Evolutionary conservation across 352 stramenopile species (phyloP).

Genomic region (Pythium utonaiense): DNA sequence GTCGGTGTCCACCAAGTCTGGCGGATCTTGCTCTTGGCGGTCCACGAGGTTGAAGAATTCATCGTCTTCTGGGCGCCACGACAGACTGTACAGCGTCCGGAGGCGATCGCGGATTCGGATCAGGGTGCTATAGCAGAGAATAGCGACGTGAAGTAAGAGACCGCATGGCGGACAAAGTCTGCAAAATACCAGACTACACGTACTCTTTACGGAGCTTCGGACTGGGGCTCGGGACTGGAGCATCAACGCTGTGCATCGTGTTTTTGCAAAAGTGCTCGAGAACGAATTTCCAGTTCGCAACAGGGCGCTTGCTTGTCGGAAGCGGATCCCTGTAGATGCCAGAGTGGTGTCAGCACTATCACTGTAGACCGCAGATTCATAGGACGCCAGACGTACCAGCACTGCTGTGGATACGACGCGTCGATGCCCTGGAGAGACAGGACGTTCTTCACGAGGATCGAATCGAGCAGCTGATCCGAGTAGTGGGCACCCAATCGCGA

Average conservation of each 20-base stretch:
- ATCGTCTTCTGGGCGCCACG: slow-evolving; percentile 48
- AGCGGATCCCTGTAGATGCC: slow-evolving; percentile 16
- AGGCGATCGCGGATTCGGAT: slow-evolving; percentile 59
- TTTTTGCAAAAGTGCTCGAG: slow-evolving; percentile 25
- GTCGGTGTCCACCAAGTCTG: slow-evolving; percentile 2
- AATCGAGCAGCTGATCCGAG: slow-evolving; percentile 20
- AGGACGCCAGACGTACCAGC: slow-evolving; percentile 19
- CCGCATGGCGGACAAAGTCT: background rate
- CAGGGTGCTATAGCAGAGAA: slow-evolving; percentile 37
- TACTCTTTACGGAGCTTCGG: slow-evolving; percentile 22
- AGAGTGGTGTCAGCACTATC: background rate
- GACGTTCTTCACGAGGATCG: slow-evolving; percentile 20
- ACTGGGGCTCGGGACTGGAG: background rate
- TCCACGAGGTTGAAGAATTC: slow-evolving; percentile 38
- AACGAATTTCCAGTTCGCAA: slow-evolving; percentile 25
- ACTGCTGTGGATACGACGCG: slow-evolving; percentile 26
- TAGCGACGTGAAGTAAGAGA: background rate
- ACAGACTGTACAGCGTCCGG: slow-evolving; percentile 42
- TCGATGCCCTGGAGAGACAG: slow-evolving; percentile 23
- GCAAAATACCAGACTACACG: background rate
- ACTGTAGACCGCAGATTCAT: too few relatives aligned
- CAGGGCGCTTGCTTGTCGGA: slow-evolving; percentile 17
- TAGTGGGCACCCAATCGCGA: slow-evolving; percentile 17
- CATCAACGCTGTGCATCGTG: slow-evolving; percentile 12
- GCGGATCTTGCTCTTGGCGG: slow-evolving; percentile 16